These are phyloP conservation scores for Limtongia smithiae DNA, from an alignment of 805 yeast genomes.

Conservation along the genomic window DNA sequence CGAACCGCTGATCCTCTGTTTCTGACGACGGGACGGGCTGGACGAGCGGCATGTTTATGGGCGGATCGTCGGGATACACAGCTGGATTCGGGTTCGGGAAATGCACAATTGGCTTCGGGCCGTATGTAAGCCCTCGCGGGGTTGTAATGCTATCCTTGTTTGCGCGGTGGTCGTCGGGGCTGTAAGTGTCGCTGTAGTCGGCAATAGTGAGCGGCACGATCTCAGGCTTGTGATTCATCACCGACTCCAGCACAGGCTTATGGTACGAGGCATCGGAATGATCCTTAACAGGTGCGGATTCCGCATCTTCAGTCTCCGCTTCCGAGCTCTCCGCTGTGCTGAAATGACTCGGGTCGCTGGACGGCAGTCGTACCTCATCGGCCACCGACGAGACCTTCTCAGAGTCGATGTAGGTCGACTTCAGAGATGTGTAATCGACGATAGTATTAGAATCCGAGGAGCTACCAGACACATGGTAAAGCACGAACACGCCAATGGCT, in stretches of 20 bases:
- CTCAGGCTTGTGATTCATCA: not conserved
- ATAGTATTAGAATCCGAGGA: no score
- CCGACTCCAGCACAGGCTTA: not conserved
- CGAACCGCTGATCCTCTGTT: conserved; percentile 23
- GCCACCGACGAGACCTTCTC: no score
- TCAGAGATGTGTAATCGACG: no score
- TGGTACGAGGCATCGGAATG: no score
- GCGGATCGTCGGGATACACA: conserved; percentile 21
- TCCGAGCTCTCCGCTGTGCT: no score
- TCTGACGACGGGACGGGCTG: conserved; percentile 29
- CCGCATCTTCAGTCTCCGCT: no score
- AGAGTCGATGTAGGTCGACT: no score
- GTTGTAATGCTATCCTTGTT: conserved; percentile 5
- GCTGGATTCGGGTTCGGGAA: conserved; percentile 19
- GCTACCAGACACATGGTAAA: no score
- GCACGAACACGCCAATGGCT: no score
- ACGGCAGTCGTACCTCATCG: no score
- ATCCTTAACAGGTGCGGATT: no score
- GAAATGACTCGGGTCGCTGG: no score
- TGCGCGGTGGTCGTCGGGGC: conserved; percentile 14
- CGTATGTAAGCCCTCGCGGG: conserved; percentile 5
- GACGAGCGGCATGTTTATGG: conserved; percentile 18
- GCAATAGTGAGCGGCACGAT: not conserved
- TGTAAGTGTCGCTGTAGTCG: conserved; percentile 14
- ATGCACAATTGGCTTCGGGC: conserved; percentile 9